These are phyloP conservation scores for Colletotrichum lini DNA, from an alignment of 2,329 filamentous ascomycete genomes.

Conservation along the genomic window DNA sequence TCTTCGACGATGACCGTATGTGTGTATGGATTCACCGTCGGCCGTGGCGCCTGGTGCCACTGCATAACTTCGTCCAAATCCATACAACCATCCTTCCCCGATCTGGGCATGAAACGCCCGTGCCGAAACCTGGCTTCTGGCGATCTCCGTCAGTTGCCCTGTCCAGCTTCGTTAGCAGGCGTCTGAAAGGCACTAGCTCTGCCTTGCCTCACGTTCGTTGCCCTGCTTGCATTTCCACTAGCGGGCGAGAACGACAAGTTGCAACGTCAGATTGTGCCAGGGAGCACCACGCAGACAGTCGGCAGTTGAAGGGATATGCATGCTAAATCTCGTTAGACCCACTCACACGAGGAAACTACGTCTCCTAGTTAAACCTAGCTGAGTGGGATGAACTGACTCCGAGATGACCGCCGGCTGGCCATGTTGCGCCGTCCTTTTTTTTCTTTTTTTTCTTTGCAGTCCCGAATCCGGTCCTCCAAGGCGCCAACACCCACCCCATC, in stretches of 20 bases:
- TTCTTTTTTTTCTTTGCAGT: background rate
- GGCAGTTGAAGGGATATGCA: conserved; percentile 41
- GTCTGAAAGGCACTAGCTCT: conserved; percentile 21
- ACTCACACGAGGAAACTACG: conserved; percentile 41
- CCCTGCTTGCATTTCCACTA: background rate
- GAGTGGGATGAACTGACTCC: conserved; percentile 42
- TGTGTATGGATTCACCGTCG: background rate
- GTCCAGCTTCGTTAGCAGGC: conserved; percentile 23
- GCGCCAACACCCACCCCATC: background rate
- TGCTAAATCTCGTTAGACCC: conserved; percentile 42
- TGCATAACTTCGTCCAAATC: conserved; percentile 11
- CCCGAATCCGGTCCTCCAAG: background rate
- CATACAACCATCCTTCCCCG: conserved; percentile 13
- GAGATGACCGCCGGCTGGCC: conserved; percentile 30
- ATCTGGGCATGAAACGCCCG: conserved; percentile 39
- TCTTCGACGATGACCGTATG: background rate
- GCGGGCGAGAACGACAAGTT: conserved; percentile 11
- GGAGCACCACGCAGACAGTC: conserved; percentile 14
- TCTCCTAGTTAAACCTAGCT: conserved; percentile 39
- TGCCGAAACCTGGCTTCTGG: conserved; percentile 28
- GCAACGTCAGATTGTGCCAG: conserved; percentile 16
- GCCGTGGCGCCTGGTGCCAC: background rate
- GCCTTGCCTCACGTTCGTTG: conserved; percentile 23
- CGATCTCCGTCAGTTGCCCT: conserved; percentile 31
- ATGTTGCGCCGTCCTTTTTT: conserved; percentile 11